Evolutionary conservation across 169 alveolate species (phyloP).

Genomic region (Perkinsus chesapeaki): DNA sequence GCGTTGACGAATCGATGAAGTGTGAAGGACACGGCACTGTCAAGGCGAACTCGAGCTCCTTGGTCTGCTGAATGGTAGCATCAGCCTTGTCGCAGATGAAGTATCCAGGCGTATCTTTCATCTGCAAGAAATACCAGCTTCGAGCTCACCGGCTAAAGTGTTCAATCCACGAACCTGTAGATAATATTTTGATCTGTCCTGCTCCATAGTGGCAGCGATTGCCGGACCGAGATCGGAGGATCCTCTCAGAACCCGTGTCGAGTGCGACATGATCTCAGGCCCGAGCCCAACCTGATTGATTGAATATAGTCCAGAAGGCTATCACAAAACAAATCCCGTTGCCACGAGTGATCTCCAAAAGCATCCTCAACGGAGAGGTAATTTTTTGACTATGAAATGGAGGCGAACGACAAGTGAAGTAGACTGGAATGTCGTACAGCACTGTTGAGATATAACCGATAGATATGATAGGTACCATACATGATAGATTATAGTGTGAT

Average conservation of each 20-base stretch:
- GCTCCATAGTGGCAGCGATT: not conserved
- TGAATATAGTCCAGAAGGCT: too few species aligned
- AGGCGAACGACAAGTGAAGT: not conserved
- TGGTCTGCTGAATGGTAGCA: not conserved
- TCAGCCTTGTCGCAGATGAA: not conserved
- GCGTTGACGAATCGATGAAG: not conserved
- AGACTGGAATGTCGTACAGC: too few species aligned
- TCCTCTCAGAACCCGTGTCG: not conserved
- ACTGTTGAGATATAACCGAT: too few species aligned
- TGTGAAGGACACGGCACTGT: not conserved
- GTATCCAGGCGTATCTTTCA: not conserved
- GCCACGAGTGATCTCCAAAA: too few species aligned
- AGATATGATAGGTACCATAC: too few species aligned
- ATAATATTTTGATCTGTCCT: not conserved
- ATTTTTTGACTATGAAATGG: not conserved
- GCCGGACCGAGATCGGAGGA: not conserved
- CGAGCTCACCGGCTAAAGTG: not conserved
- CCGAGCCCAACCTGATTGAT: not conserved
- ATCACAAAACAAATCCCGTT: too few species aligned
- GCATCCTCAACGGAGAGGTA: too few species aligned
- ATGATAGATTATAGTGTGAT: too few species aligned
- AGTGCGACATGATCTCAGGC: not conserved
- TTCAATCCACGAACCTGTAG: not conserved
- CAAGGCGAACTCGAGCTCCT: not conserved
- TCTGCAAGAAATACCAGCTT: too few species aligned